Evolutionary conservation across 192 early-diverging fungal species (phyloP).

Genomic region (Coemansia sp.): DNA sequence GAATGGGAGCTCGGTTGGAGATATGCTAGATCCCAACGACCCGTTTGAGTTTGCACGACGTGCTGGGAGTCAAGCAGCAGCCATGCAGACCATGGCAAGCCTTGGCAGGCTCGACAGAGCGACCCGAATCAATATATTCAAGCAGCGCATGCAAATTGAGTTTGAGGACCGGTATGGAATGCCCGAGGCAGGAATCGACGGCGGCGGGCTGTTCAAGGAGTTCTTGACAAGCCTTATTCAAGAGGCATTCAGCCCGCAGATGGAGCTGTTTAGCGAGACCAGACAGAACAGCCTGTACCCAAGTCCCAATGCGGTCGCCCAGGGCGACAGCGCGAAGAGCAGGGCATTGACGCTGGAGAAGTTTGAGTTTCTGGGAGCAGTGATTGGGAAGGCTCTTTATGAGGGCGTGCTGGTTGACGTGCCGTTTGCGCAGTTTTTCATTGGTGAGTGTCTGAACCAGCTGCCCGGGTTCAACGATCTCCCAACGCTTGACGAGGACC

Average conservation of each 20-base stretch:
- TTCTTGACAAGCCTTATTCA: constrained; percentile 78
- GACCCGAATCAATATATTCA: constrained; percentile 61
- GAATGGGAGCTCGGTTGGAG: neutral
- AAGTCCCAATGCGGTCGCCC: constrained; percentile 58
- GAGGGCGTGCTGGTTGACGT: constrained; percentile 83
- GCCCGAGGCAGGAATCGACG: constrained; percentile 91
- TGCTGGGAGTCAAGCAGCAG: neutral
- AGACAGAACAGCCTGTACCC: constrained; percentile 73
- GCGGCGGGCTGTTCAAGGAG: constrained; percentile 97
- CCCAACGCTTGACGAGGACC: constrained; percentile 73
- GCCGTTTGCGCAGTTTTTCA: constrained; percentile 81
- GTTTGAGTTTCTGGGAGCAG: constrained; percentile 75
- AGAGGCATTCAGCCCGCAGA: constrained; percentile 75
- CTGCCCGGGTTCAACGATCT: constrained; percentile 77
- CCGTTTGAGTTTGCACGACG: constrained; percentile 11
- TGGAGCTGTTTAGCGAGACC: constrained; percentile 68
- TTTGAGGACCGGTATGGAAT: constrained; percentile 86
- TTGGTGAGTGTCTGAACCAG: constrained; percentile 70
- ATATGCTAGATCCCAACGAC: constrained; percentile 6
- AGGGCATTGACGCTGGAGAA: constrained; percentile 55
- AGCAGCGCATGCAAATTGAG: constrained; percentile 76
- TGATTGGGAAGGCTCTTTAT: constrained; percentile 85
- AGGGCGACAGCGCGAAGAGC: constrained; percentile 16
- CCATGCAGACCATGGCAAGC: constrained; percentile 14
- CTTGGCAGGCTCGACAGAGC: constrained; percentile 10